Conservation (phyloP, 2,329 filamentous ascomycete species). For the Shiraia bambusicola region DNA sequence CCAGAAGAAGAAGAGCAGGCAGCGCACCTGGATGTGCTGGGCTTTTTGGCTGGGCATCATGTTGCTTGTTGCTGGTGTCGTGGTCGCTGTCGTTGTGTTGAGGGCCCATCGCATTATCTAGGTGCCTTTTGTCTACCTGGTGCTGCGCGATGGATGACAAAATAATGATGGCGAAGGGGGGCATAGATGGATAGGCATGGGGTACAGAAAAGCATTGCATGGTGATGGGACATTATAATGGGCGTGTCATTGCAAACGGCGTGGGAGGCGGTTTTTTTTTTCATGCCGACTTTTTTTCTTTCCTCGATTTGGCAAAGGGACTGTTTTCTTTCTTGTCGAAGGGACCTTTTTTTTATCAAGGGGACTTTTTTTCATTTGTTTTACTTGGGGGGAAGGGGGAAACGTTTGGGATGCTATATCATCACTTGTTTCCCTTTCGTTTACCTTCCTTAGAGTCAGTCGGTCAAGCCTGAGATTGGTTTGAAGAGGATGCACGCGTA, state of each 20-base stretch:
- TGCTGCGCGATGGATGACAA: conserved; percentile 6
- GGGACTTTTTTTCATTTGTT: too few relatives aligned
- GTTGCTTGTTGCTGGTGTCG: conserved; percentile 48
- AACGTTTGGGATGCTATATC: too few relatives aligned
- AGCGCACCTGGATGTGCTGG: conserved; percentile 52
- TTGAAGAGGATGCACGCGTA: too few relatives aligned
- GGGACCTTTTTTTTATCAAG: too few relatives aligned
- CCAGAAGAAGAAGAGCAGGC: conserved; percentile 51
- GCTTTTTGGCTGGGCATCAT: conserved; percentile 50
- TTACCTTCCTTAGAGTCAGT: too few relatives aligned
- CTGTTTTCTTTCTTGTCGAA: too few relatives aligned
- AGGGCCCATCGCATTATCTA: conserved; percentile 33
- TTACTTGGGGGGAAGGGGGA: too few relatives aligned
- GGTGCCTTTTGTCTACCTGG: too few relatives aligned
- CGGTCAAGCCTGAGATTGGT: too few relatives aligned
- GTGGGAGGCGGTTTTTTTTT: not conserved
- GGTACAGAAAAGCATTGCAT: too few relatives aligned
- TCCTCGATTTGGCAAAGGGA: not conserved
- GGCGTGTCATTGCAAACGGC: not conserved
- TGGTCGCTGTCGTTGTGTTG: conserved; percentile 51
- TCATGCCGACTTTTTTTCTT: not conserved
- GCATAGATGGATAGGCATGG: not conserved
- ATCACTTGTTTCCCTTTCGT: too few relatives aligned
- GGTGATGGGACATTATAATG: not conserved
- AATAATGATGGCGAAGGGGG: too few relatives aligned